Evolutionary conservation across 2,329 filamentous ascomycete species (phyloP).

Genomic region (Fusarium abutilonis): DNA sequence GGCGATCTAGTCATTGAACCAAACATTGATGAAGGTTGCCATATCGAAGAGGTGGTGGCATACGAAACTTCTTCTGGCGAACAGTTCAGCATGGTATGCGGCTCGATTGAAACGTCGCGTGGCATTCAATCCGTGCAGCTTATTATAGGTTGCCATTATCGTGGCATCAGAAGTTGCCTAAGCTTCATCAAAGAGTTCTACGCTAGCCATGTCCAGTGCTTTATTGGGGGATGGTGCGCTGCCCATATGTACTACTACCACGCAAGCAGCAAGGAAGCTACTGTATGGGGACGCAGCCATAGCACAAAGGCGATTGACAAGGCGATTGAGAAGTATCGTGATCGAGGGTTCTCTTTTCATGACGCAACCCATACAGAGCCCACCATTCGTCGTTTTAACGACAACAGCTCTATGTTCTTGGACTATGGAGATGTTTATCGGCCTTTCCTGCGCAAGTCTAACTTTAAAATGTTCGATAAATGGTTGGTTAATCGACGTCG

Average conservation of each 20-base stretch:
- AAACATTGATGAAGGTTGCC: neutral
- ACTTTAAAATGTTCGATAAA: constrained; percentile 2
- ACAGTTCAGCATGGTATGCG: constrained; percentile 14
- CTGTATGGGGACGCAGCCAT: constrained; percentile 2
- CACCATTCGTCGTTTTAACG: constrained; percentile 7
- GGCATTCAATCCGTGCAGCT: constrained; percentile 10
- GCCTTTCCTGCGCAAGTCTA: neutral
- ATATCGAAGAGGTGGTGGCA: neutral
- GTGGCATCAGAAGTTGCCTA: constrained; percentile 9
- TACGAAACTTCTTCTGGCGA: constrained; percentile 2
- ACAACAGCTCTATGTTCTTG: constrained; percentile 11
- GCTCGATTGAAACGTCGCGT: constrained; percentile 4
- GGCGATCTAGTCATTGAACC: neutral
- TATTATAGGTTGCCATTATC: constrained; percentile 16
- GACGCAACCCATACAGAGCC: neutral
- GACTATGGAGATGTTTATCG: constrained; percentile 19
- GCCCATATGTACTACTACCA: constrained; percentile 23
- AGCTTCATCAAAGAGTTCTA: constrained; percentile 28
- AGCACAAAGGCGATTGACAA: constrained; percentile 6
- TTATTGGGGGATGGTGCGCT: constrained; percentile 19
- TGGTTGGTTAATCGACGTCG: constrained; percentile 11
- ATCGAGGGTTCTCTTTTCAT: constrained; percentile 4
- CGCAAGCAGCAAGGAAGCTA: constrained; percentile 2
- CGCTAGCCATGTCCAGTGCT: constrained; percentile 21
- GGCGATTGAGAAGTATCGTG: constrained; percentile 11